phyloP scores from a whole-genome alignment of 139 green algal genomes.

The Tetraselmis chui region DNA sequence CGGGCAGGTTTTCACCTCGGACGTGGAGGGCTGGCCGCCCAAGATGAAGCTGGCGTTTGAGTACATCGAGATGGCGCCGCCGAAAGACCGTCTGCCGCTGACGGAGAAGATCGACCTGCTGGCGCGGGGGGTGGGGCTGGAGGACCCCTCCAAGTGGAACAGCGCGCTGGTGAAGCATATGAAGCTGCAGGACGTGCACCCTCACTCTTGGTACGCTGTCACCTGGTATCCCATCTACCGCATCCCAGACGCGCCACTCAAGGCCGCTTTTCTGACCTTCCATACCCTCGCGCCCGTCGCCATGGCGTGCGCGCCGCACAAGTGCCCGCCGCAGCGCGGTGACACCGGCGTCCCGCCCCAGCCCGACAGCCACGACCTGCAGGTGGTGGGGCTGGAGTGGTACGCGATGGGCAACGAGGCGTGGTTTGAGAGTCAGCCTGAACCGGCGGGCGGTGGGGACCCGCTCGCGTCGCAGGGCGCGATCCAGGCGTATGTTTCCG shows the following conservation, averaged over 20 bases:
- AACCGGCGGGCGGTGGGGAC: neutral
- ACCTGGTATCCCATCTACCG: slow-evolving; percentile 84
- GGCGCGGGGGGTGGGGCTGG: neutral
- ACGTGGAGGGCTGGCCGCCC: slow-evolving; percentile 53
- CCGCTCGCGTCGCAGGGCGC: neutral
- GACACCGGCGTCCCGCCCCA: no score
- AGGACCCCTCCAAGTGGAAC: neutral
- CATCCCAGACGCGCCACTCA: slow-evolving; percentile 75
- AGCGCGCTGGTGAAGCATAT: slow-evolving; percentile 30
- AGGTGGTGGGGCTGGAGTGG: neutral
- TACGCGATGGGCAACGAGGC: neutral
- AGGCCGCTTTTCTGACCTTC: slow-evolving; percentile 79
- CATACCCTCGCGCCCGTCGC: slow-evolving; percentile 39
- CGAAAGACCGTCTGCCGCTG: slow-evolving; percentile 58
- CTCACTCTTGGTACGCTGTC: slow-evolving; percentile 73
- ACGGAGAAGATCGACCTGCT: slow-evolving; percentile 48
- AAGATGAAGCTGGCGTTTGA: slow-evolving; percentile 54
- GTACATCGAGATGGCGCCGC: slow-evolving; percentile 55
- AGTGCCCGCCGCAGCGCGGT: neutral
- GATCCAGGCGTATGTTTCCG: neutral
- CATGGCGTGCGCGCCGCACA: neutral
- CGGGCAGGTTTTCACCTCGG: slow-evolving; percentile 32
- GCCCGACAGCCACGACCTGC: no score
- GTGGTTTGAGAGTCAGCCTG: neutral
- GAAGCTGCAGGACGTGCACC: slow-evolving; percentile 62